A percentile compares a stretch with the other conserved stretches of the same genome.
phyloP scores from a whole-genome alignment of 306 rosid genomes.

The Dalbergia cultrata region DNA sequence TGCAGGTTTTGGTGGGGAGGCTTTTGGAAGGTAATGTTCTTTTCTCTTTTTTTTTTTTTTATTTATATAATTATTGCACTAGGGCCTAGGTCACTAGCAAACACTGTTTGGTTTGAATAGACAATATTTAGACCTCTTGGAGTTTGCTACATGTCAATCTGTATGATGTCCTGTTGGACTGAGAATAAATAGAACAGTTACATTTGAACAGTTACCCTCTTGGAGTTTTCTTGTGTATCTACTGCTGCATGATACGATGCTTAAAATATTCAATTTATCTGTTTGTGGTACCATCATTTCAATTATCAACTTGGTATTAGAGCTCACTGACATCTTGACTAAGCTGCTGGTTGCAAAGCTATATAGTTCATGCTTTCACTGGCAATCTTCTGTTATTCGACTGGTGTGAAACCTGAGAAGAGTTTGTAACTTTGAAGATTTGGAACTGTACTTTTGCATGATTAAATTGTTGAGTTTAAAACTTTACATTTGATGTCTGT shows the following conservation, averaged over 20 bases:
- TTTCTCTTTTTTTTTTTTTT: not conserved
- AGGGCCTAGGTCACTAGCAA: not conserved
- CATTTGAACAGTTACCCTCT: no score
- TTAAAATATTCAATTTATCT: constrained; percentile 39
- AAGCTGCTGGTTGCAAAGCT: constrained; percentile 26
- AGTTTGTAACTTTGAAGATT: constrained; percentile 26
- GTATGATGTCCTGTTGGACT: constrained; percentile 16
- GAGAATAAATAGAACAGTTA: constrained; percentile 34
- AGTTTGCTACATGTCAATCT: constrained; percentile 39
- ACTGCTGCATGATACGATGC: constrained; percentile 14
- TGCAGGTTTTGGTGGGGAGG: constrained; percentile 99
- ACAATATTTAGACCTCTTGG: constrained; percentile 17
- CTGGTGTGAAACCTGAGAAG: constrained; percentile 10
- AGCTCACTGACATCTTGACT: constrained; percentile 16
- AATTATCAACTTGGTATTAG: constrained; percentile 9
- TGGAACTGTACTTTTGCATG: constrained; percentile 40
- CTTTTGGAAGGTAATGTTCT: constrained; percentile 79
- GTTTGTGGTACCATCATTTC: constrained; percentile 8
- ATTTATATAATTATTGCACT: not conserved
- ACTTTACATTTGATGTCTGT: constrained; percentile 37
- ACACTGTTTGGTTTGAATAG: not conserved
- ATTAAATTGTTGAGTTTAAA: constrained; percentile 12
- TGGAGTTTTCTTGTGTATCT: constrained; percentile 23
- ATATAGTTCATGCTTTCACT: constrained; percentile 9
- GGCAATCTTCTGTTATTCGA: constrained; percentile 1